A percentile compares a stretch with the other conserved stretches of the same genome.
Conservation (phyloP, 164 flowering plant genomes). For the Platanus orientalis region DNA sequence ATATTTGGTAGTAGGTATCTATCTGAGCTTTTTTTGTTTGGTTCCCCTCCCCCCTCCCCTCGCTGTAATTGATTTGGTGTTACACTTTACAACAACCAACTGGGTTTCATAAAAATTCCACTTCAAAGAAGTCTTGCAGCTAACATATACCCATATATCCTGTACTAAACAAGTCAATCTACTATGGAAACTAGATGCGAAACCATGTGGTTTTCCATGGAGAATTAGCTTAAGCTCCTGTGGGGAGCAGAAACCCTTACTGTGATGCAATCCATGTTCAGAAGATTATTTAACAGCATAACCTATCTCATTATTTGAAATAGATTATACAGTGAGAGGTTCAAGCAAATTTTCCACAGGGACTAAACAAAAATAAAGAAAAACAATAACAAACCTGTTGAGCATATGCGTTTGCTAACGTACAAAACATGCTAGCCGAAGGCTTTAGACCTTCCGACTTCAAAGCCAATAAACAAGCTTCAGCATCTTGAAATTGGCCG, state of each 20-base stretch:
- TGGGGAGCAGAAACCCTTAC: neutral
- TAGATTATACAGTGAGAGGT: no score
- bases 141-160: neutral
- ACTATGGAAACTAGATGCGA: neutral
- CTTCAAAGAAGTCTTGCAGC: neutral
- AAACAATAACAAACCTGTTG: conserved; percentile 49
- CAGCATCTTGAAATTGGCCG: conserved; percentile 63
- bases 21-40: no score
- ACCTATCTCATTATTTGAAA: neutral
- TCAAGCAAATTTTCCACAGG: no score
- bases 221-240: neutral
- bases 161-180: neutral
- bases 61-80: no score
- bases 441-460: conserved; percentile 54
- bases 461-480: conserved; percentile 52
- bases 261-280: no score
- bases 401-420: conserved; percentile 78
- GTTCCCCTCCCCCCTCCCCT: no score
- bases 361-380: neutral
- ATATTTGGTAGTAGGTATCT: no score
- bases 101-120: neutral
- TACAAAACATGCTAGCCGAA: conserved; percentile 53
- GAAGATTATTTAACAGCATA: neutral
- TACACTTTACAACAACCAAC: neutral
- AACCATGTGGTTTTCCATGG: neutral